phyloP scores from a whole-genome alignment of 257 asterid species.

The Coffea eugenioides region DNA sequence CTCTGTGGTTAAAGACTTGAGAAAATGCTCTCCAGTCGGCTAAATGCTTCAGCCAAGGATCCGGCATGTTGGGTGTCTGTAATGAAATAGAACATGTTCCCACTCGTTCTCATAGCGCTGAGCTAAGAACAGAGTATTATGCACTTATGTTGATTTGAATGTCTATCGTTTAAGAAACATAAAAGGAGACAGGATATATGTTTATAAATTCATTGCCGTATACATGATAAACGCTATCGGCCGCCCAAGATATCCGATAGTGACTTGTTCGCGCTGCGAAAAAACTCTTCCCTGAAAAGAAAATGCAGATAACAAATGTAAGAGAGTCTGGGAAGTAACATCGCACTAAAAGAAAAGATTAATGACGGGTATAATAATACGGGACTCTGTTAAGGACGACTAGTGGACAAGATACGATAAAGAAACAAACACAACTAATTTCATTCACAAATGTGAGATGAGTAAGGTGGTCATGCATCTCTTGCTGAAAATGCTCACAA shows the following conservation, averaged over 20 bases:
- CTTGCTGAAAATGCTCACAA: not conserved
- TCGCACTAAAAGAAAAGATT: not conserved
- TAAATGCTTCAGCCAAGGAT: too few relatives aligned
- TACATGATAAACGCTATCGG: conserved; percentile 3
- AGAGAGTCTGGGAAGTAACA: not conserved
- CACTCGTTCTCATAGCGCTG: too few relatives aligned
- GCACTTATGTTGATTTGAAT: not conserved
- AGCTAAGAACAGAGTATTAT: too few relatives aligned
- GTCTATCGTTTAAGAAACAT: not conserved
- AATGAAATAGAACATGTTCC: too few relatives aligned
- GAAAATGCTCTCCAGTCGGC: too few relatives aligned
- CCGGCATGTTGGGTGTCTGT: too few relatives aligned
- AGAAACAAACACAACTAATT: not conserved
- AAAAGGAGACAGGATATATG: not conserved
- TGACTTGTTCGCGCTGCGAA: conserved; percentile 12
- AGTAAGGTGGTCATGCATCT: not conserved
- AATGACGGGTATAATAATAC: not conserved
- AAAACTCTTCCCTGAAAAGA: conserved; percentile 19
- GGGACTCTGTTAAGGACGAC: not conserved
- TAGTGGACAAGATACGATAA: not conserved
- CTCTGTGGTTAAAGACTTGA: too few relatives aligned
- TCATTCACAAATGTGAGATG: not conserved
- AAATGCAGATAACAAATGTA: not conserved
- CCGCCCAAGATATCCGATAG: conserved; percentile 27
- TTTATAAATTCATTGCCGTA: not conserved